Evolutionary conservation across 306 rosid species (phyloP).

Genomic region (Carpinus fangiana): DNA sequence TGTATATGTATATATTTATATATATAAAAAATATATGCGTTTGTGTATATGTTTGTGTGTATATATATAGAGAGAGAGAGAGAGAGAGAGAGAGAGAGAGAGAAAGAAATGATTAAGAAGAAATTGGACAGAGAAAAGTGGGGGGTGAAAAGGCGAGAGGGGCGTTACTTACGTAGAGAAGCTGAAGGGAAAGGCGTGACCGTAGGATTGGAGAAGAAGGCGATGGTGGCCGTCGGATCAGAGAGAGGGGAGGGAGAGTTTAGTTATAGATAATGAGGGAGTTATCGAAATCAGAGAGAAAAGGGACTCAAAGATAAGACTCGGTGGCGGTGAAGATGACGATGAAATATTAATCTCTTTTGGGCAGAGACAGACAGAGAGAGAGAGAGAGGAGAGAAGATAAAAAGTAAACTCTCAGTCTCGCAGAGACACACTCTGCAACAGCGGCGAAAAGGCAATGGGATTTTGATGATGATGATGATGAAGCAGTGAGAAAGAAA

Average conservation of each 20-base stretch:
- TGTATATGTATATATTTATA: background rate
- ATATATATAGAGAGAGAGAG: background rate
- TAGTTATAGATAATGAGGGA: background rate
- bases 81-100: slow-evolving; percentile 10
- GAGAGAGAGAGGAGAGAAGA: slow-evolving; percentile 11
- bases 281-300: slow-evolving; percentile 33
- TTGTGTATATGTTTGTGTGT: background rate
- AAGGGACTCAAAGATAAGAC: too few relatives aligned
- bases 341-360: background rate
- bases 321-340: too few relatives aligned
- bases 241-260: slow-evolving; percentile 30
- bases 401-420: background rate
- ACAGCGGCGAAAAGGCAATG: slow-evolving; percentile 69
- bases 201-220: slow-evolving; percentile 67
- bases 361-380: slow-evolving; percentile 8
- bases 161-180: slow-evolving; percentile 61
- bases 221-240: slow-evolving; percentile 83
- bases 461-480: slow-evolving; percentile 35
- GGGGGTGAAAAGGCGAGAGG: slow-evolving; percentile 27
- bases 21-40: background rate
- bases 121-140: slow-evolving; percentile 11
- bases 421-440: slow-evolving; percentile 45
- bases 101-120: slow-evolving; percentile 27
- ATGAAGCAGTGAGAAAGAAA: slow-evolving; percentile 25
- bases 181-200: slow-evolving; percentile 56